Evolutionary conservation across 352 stramenopile species (phyloP).

Genomic region (Pythium brassicae): DNA sequence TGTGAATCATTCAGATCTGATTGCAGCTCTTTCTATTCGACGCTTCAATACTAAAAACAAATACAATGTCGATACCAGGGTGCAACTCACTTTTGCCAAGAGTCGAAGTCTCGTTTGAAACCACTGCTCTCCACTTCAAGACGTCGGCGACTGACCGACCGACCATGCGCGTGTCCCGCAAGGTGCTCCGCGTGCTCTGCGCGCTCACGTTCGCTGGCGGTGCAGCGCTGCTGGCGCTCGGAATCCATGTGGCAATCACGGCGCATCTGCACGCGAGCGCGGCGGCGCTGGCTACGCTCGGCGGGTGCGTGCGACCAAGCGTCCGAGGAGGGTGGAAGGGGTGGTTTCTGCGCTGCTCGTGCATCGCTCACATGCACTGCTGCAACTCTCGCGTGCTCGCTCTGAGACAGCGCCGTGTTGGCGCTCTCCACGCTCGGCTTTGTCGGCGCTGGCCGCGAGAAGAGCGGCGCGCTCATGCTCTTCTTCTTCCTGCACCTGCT

Average conservation of each 20-base stretch:
- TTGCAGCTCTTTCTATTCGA: no score
- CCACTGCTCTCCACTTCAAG: background rate
- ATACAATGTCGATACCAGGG: no score
- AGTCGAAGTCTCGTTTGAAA: no score
- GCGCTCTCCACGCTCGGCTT: conserved; percentile 61
- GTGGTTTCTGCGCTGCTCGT: background rate
- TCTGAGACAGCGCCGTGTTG: conserved; percentile 22
- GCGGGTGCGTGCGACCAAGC: conserved; percentile 15
- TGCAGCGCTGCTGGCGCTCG: conserved; percentile 41
- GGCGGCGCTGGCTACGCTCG: conserved; percentile 36
- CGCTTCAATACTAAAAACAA: no score
- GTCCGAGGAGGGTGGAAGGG: no score
- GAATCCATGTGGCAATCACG: conserved; percentile 44
- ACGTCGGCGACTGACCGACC: background rate
- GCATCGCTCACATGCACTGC: no score
- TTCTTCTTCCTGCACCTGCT: conserved; percentile 80
- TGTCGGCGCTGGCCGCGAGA: conserved; percentile 55
- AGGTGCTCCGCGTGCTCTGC: conserved; percentile 53
- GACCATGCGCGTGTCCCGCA: conserved; percentile 59
- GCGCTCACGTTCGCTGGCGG: conserved; percentile 50
- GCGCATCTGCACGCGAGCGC: conserved; percentile 49
- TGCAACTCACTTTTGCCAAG: no score
- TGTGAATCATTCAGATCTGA: background rate
- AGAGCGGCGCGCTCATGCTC: conserved; percentile 58
- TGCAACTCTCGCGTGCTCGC: background rate